phyloP scores from a whole-genome alignment of 441 rosid genomes.

The Aquilaria agallochum region DNA sequence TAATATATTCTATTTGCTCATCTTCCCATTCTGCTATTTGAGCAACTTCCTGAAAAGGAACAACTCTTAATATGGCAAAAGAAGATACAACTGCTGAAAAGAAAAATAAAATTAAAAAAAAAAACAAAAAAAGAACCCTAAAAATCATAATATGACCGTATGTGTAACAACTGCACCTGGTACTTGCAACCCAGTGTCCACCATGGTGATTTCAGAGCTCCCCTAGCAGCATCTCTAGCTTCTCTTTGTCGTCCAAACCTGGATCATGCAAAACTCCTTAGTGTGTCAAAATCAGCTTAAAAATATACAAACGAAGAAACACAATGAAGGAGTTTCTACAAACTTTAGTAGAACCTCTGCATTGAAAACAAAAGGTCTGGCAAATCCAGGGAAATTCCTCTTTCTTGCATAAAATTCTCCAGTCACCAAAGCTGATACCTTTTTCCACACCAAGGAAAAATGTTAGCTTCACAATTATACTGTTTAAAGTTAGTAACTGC shows the following conservation, averaged over 20 bases:
- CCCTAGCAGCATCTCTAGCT: conserved; percentile 95
- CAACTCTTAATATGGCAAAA: neutral
- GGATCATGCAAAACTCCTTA: conserved; percentile 15
- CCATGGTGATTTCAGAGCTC: conserved; percentile 88
- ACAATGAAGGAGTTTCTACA: conserved; percentile 23
- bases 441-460: conserved; percentile 25
- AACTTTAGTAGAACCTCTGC: conserved; percentile 77
- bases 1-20: conserved; percentile 61
- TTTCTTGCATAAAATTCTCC: conserved; percentile 76
- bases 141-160: neutral
- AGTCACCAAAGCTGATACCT: conserved; percentile 90
- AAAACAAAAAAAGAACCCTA: neutral
- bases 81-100: neutral
- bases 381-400: conserved; percentile 80
- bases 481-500: conserved; percentile 8
- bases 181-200: conserved; percentile 91
- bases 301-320: conserved; percentile 5
- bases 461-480: conserved; percentile 10
- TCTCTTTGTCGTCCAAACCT: conserved; percentile 69
- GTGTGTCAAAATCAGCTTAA: conserved; percentile 1
- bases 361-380: conserved; percentile 75
- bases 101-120: neutral
- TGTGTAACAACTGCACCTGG: conserved; percentile 32
- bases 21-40: conserved; percentile 74
- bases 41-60: conserved; percentile 62